These are phyloP conservation scores for Penicillium malachiteum DNA, from an alignment of 495 filamentous ascomycete genomes.

Conservation along the genomic window DNA sequence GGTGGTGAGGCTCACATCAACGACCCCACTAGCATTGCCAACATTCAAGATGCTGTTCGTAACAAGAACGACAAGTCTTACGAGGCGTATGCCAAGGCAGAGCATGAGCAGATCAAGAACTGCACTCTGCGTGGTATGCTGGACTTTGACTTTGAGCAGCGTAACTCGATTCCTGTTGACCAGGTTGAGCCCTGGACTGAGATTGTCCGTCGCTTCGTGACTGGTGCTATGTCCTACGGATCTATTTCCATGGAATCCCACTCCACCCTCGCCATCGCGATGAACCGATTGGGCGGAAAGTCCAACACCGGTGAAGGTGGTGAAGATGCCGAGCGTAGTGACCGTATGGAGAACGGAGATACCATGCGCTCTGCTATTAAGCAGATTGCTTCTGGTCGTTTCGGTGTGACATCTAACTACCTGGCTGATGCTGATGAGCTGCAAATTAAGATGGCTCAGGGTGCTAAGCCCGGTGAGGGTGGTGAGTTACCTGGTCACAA, in stretches of 20 bases:
- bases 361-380: slow-evolving; percentile 99
- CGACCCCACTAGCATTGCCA: slow-evolving; percentile 92
- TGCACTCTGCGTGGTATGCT: slow-evolving; percentile 96
- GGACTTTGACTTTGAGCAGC: slow-evolving; percentile 95
- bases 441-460: slow-evolving; percentile 99
- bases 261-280: slow-evolving; percentile 93
- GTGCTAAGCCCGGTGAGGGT: slow-evolving; percentile 97
- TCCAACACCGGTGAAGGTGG: slow-evolving; percentile 99
- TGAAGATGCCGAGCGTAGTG: slow-evolving; percentile 91
- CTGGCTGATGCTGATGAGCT: slow-evolving; percentile 98
- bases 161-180: slow-evolving; percentile 85
- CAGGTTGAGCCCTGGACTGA: slow-evolving; percentile 99
- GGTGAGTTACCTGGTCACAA: slow-evolving; percentile 98
- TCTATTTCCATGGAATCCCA: slow-evolving; percentile 99
- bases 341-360: slow-evolving; percentile 86
- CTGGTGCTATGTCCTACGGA: slow-evolving; percentile 99
- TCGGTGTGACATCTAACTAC: slow-evolving; percentile 97
- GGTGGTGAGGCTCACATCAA: slow-evolving; percentile 98
- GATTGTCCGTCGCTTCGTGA: slow-evolving; percentile 96
- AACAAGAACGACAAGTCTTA: slow-evolving; percentile 99
- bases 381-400: slow-evolving; percentile 95
- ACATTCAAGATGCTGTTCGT: slow-evolving; percentile 96
- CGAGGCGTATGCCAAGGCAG: slow-evolving; percentile 91
- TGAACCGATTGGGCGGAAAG: slow-evolving; percentile 97
- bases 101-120: slow-evolving; percentile 97